These are phyloP conservation scores for Geotrichum restrictum DNA, from an alignment of 1,139 yeast species.

Conservation along the genomic window DNA sequence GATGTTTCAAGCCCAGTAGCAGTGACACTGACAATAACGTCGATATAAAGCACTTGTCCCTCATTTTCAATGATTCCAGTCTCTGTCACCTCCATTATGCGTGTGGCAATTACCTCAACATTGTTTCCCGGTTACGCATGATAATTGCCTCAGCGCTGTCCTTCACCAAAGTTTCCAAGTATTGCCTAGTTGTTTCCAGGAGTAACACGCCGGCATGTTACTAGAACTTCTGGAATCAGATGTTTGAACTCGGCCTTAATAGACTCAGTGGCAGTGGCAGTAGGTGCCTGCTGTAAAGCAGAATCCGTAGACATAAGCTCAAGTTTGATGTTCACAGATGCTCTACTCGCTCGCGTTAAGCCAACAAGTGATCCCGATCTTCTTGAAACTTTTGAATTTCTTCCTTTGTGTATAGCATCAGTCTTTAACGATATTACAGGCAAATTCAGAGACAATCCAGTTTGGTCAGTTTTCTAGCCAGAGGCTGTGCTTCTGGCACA, in stretches of 20 bases:
- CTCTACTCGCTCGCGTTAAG: conserved; percentile 27
- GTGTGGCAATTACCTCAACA: conserved; percentile 20
- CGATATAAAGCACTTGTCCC: conserved; percentile 24
- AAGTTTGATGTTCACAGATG: conserved; percentile 20
- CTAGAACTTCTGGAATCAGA: conserved; percentile 26
- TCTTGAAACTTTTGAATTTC: conserved; percentile 18
- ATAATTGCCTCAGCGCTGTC: conserved; percentile 22
- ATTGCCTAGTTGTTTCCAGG: conserved; percentile 29
- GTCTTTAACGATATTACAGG: conserved; percentile 18
- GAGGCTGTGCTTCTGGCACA: background rate
- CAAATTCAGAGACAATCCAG: conserved; percentile 17
- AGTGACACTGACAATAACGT: conserved; percentile 26
- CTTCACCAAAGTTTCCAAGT: conserved; percentile 24
- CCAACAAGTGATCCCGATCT: conserved; percentile 24
- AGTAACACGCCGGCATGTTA: conserved; percentile 28
- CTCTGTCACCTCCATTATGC: conserved; percentile 16
- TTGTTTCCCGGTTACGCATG: conserved; percentile 19
- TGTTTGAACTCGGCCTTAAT: conserved; percentile 23
- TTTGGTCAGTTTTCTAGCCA: background rate
- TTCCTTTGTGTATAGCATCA: conserved; percentile 21
- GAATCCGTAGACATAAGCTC: conserved; percentile 20
- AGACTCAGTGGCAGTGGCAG: conserved; percentile 1
- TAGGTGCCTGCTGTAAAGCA: conserved; percentile 15
- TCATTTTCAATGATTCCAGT: conserved; percentile 24
- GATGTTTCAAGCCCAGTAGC: conserved; percentile 28